Evolutionary conservation across 495 filamentous ascomycete genomes (phyloP), one percentile per base, ranked within the genome.

Genomic region (Penicillium riverlandense): DNA sequence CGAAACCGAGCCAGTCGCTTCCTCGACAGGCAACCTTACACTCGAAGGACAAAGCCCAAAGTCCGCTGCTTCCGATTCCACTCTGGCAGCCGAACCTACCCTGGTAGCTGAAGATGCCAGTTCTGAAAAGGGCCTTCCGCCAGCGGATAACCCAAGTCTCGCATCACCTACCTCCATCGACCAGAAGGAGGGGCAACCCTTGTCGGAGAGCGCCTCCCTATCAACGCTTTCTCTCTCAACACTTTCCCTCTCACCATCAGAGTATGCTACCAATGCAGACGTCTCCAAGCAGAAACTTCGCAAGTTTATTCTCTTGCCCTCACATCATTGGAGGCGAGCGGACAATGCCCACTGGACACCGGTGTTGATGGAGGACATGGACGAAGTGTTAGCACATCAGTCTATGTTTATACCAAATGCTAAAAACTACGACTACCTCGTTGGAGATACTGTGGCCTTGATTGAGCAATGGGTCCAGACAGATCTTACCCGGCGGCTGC

Each of bases 361-460:
- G 30, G 71, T 95, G 1, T 82, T 77, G 55, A 91, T 96, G 84
- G 75, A 81, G 29, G 80, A 80, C 31, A 82, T 91, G 38, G 88
- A 95, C 55, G 86, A 95, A 54, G 86, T 95, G 4, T 80, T 75
- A 7, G 90, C 90, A 4, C 90, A 96, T 59, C 89, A 85, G 41
- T 82, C 86, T 3, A 66, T 96, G 44, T 96, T 96, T 59, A 79
- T 88, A 34, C 66, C 77, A 0, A 76, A 50, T 14, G 67, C 73
- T 15, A 57, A 65, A 44, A 64, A 86, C 34, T 94, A 96, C 58
- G 85, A 91, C 55, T 59, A 62, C 50, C 66, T 95, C 9, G 83
- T 94, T 32, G 83, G 80, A 1, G 87, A 91, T 62, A 83, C 88
- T 1, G 83, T 78, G 11, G 69, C 67, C 12, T 69, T 79, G 47